Base-by-base conservation (phyloP, 306 rosid species). In the Sechiopsis laciniata region DNA sequence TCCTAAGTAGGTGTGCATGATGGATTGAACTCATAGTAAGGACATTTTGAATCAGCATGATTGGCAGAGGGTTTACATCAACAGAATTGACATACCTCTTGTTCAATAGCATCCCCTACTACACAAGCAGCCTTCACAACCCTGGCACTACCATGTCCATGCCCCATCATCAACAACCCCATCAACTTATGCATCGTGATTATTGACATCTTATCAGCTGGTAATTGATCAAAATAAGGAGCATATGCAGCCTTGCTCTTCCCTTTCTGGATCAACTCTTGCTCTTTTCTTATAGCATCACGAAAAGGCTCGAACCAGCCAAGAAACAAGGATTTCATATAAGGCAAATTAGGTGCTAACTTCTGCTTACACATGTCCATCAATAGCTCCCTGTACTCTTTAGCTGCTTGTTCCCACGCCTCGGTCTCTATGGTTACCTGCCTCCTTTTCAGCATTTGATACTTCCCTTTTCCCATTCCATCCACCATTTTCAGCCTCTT, bases 251-350 rank as follows among this genome's bases (percentile, higher is more conserved):
- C 4, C 75, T 6, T 85, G 74, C 75, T 80, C 88, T 81, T 91
- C 84, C 88, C 84, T 2, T 9, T 15, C 14, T 15, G 69, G 75
- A 73, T 84, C 73, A 83, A 59, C 42, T 85, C 91, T 54, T 94
- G 97, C 62, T 94, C 97, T 62, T 85, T 83, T 11, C 42, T 80
- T 76, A 94, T 94, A 77, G 87, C 91, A 40, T 85, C 82, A 55
- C 79, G 78, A 15, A 94, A 67, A 71, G 97, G 97, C 84, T 91
- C 99, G 78, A 91, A 94, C 97, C 97, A 94, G 51, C 99, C 99
- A 26, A 94, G 99, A 74, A 94, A 94, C 73, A 94, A 76, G 2
- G 91, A 81, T 80, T 94, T 94, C 89, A 89, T 84, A 76, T 89
- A 94, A 0, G 99, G 99, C 85, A 94, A 76, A 81, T 86, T 91